These are phyloP conservation scores for Suhomyces kunorum DNA, from an alignment of 1,139 yeast genomes.

Conservation along the genomic window DNA sequence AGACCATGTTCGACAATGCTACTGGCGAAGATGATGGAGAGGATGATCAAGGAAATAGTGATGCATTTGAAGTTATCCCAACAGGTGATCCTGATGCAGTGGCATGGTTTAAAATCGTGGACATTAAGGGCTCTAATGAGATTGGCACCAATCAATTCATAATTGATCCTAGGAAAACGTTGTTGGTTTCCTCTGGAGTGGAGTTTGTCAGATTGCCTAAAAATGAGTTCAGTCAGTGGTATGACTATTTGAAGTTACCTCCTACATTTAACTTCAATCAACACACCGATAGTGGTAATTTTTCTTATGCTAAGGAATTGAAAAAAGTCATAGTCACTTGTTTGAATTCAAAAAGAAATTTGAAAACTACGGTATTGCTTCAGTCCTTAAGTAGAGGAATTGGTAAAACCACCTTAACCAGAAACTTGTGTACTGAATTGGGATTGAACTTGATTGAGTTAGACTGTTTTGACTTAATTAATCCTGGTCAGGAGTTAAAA, in stretches of 20 bases:
- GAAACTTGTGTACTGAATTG: constrained; percentile 53
- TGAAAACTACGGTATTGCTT: constrained; percentile 66
- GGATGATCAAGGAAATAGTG: constrained; percentile 21
- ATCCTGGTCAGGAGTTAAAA: constrained; percentile 73
- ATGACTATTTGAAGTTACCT: constrained; percentile 39
- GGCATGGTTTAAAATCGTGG: constrained; percentile 77
- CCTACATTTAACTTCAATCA: constrained; percentile 37
- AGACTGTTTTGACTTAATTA: constrained; percentile 64
- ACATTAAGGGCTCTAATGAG: constrained; percentile 35
- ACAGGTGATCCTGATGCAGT: constrained; percentile 68
- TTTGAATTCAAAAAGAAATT: constrained; percentile 34
- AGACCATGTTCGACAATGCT: constrained; percentile 51
- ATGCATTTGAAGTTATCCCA: constrained; percentile 48
- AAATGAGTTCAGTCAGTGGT: constrained; percentile 47
- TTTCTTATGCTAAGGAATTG: constrained; percentile 55
- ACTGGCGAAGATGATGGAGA: constrained; percentile 29
- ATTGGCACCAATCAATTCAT: constrained; percentile 49
- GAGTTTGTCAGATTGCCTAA: constrained; percentile 43
- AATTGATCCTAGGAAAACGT: constrained; percentile 64
- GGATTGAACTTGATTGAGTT: constrained; percentile 73
- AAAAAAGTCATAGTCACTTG: constrained; percentile 52
- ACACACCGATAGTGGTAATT: constrained; percentile 24
- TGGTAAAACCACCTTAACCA: constrained; percentile 72
- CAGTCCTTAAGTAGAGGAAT: constrained; percentile 73
- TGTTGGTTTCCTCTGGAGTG: constrained; percentile 68